Conservation (phyloP, 768 basidiomycete species). For the Hebeloma cylindrosporum region DNA sequence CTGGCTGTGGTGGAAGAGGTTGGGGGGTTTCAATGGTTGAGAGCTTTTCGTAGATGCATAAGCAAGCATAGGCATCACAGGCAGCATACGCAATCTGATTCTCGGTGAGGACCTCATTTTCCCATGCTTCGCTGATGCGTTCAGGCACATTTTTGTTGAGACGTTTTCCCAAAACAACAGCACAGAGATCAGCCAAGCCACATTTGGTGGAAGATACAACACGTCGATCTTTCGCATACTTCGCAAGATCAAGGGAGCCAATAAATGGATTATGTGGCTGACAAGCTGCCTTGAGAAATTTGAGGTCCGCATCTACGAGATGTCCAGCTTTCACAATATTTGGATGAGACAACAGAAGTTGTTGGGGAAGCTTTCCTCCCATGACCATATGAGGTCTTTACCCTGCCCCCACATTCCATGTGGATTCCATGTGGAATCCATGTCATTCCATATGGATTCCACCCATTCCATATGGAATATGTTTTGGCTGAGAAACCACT, state of each 20-base stretch:
- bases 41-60: conserved; percentile 21
- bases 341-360: conserved; percentile 18
- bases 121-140: conserved; percentile 14
- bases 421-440: no score
- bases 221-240: conserved; percentile 26
- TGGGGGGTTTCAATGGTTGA: conserved; percentile 17
- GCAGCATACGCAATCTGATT: conserved; percentile 17
- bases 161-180: conserved; percentile 19
- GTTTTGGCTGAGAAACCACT: no score
- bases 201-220: conserved; percentile 11
- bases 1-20: conserved; percentile 1
- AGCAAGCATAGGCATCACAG: conserved; percentile 15
- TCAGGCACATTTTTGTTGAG: conserved; percentile 18
- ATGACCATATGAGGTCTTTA: no score
- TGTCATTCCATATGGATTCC: no score
- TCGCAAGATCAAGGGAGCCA: conserved; percentile 30
- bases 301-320: conserved; percentile 23
- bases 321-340: conserved; percentile 25
- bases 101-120: conserved; percentile 7
- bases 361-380: conserved; percentile 11
- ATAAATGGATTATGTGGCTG: conserved; percentile 18
- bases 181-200: conserved; percentile 32
- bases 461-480: no score
- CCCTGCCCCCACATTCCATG: no score
- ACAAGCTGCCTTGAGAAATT: conserved; percentile 17